phyloP scores from a whole-genome alignment of 805 yeast genomes.

The Metschnikowia cubensis region DNA sequence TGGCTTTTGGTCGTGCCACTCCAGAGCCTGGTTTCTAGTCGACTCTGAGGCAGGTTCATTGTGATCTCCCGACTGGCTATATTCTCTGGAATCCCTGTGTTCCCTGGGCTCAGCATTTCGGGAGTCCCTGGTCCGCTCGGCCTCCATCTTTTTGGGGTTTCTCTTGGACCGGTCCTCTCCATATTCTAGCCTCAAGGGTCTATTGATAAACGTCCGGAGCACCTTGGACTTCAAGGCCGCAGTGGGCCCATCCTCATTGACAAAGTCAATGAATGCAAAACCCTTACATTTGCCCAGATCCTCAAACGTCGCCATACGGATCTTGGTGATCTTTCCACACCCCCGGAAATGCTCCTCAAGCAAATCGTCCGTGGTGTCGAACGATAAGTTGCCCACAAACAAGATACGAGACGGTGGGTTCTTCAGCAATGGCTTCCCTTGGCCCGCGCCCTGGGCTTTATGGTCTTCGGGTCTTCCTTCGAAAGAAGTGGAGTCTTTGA shows the following conservation, averaged over 20 bases:
- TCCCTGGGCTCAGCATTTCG: too few relatives aligned
- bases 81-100: too few relatives aligned
- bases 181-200: slow-evolving; percentile 80
- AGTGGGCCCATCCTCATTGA: slow-evolving; percentile 75
- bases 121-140: neutral
- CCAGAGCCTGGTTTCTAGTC: neutral
- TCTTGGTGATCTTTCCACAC: slow-evolving; percentile 79
- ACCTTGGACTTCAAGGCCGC: slow-evolving; percentile 71
- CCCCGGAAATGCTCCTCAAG: slow-evolving; percentile 80
- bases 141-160: slow-evolving; percentile 37
- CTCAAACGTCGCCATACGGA: slow-evolving; percentile 97
- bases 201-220: slow-evolving; percentile 61
- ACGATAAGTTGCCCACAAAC: slow-evolving; percentile 90
- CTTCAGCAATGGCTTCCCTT: slow-evolving; percentile 41
- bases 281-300: slow-evolving; percentile 97
- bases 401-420: slow-evolving; percentile 87
- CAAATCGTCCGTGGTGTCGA: slow-evolving; percentile 81
- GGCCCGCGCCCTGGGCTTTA: slow-evolving; percentile 22
- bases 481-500: slow-evolving; percentile 74
- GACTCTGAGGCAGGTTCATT: too few relatives aligned
- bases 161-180: slow-evolving; percentile 93
- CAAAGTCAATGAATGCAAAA: slow-evolving; percentile 87
- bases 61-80: too few relatives aligned
- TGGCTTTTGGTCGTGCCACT: neutral
- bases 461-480: slow-evolving; percentile 79